Evolutionary conservation across 2,329 filamentous ascomycete species (phyloP).

Genomic region (Coniochaeta prunicola): DNA sequence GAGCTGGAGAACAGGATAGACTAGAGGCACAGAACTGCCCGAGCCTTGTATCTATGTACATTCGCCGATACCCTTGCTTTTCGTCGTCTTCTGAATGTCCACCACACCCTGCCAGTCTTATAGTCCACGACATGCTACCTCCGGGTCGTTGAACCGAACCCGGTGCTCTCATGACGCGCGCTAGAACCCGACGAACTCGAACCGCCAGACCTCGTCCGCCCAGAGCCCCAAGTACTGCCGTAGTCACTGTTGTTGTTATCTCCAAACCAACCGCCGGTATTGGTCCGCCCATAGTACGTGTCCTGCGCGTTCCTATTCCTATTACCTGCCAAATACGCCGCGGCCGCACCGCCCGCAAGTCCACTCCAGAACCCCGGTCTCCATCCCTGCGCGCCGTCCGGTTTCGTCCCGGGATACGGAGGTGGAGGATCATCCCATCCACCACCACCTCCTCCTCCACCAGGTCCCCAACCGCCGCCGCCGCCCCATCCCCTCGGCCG

Average conservation of each 20-base stretch:
- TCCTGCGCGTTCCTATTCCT: conserved; percentile 19
- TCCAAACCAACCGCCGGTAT: conserved; percentile 8
- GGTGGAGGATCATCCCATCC: conserved; percentile 40
- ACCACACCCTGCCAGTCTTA: too few species aligned
- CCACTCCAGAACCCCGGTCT: conserved; percentile 70
- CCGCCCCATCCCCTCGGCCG: conserved; percentile 32
- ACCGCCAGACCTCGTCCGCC: conserved; percentile 24
- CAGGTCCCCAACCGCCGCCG: conserved; percentile 27
- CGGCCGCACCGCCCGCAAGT: conserved; percentile 59
- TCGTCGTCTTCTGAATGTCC: not conserved
- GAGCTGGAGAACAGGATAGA: not conserved
- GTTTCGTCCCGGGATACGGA: conserved; percentile 40
- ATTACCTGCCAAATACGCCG: conserved; percentile 57
- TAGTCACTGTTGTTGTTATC: conserved; percentile 19
- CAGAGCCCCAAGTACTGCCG: conserved; percentile 25
- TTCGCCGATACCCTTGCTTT: not conserved
- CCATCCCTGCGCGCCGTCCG: conserved; percentile 43
- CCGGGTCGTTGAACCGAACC: conserved; percentile 63
- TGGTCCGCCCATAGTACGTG: conserved; percentile 12
- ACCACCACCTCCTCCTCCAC: conserved; percentile 19
- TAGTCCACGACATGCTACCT: too few species aligned
- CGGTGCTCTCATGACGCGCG: conserved; percentile 59
- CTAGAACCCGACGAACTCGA: conserved; percentile 24
- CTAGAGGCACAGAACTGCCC: not conserved
- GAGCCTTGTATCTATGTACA: conserved; percentile 4